Evolutionary conservation across 768 basidiomycete species (phyloP).

Genomic region (Kockovaella imperatae): DNA sequence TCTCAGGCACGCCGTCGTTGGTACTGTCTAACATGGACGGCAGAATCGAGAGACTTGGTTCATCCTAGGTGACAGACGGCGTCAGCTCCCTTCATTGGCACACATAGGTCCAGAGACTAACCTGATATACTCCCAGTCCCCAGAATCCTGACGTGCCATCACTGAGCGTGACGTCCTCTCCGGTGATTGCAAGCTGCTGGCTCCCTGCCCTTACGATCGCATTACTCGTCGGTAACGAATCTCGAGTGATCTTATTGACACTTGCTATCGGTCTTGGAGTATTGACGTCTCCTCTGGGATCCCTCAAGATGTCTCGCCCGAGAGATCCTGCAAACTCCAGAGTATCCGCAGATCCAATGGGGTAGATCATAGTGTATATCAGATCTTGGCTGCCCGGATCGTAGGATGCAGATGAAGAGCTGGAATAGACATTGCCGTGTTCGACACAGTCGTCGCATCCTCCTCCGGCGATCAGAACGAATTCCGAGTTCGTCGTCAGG

Average conservation of each 20-base stretch:
- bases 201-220: not conserved
- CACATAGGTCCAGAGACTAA: constrained; percentile 11
- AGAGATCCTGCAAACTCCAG: constrained; percentile 11
- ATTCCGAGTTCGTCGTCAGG: constrained; percentile 37
- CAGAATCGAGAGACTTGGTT: constrained; percentile 18
- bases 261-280: constrained; percentile 11
- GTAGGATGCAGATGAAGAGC: not conserved
- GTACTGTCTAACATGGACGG: constrained; percentile 10
- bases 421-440: constrained; percentile 9
- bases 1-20: constrained; percentile 9
- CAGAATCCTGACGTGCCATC: constrained; percentile 32
- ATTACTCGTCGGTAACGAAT: constrained; percentile 7
- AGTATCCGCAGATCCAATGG: constrained; percentile 13
- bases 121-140: constrained; percentile 38
- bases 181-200: constrained; percentile 1
- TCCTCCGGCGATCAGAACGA: constrained; percentile 24
- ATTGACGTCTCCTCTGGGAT: constrained; percentile 10
- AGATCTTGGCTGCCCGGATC: not conserved
- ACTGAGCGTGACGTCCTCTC: constrained; percentile 10
- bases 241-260: too few species aligned
- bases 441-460: constrained; percentile 21
- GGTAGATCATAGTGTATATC: constrained; percentile 19
- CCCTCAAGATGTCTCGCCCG: constrained; percentile 6
- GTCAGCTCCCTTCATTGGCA: not conserved
- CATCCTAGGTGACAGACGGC: not conserved